A percentile compares a stretch with the other conserved stretches of the same genome.
Conservation (phyloP, 306 rosid genomes). For the Citrullus mucosospermus region DNA sequence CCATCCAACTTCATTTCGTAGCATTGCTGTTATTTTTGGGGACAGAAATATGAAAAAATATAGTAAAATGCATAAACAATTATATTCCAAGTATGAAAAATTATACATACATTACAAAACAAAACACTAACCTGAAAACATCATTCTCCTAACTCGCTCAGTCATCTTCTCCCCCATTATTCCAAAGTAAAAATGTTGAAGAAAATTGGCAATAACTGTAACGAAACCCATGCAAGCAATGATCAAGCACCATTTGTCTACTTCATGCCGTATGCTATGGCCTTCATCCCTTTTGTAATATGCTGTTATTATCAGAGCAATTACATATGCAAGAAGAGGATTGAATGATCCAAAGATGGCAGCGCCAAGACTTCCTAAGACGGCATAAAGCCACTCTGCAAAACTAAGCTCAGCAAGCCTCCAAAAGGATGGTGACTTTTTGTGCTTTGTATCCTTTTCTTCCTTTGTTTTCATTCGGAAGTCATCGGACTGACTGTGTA, state of each 20-base stretch:
- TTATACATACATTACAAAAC: constrained; percentile 9
- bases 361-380: constrained; percentile 93
- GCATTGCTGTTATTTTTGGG: constrained; percentile 59
- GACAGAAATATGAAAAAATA: neutral
- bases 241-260: constrained; percentile 89
- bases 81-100: neutral
- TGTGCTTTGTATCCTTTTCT: constrained; percentile 33
- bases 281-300: constrained; percentile 35
- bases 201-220: constrained; percentile 93
- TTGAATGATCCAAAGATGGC: constrained; percentile 97
- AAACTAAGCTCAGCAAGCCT: constrained; percentile 93
- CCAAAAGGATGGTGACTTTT: constrained; percentile 77
- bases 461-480: constrained; percentile 33
- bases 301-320: constrained; percentile 73
- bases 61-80: neutral
- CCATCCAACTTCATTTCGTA: constrained; percentile 97
- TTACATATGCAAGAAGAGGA: constrained; percentile 97
- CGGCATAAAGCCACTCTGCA: constrained; percentile 99
- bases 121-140: constrained; percentile 74
- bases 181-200: constrained; percentile 99
- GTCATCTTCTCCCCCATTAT: constrained; percentile 99
- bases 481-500: constrained; percentile 74
- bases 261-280: constrained; percentile 36
- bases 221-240: constrained; percentile 97
- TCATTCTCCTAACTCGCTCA: constrained; percentile 99